Evolutionary conservation across 2,329 filamentous ascomycete species (phyloP), one percentile per base, ranked within the genome.

Genomic region (Sarocladium brachiariae): DNA sequence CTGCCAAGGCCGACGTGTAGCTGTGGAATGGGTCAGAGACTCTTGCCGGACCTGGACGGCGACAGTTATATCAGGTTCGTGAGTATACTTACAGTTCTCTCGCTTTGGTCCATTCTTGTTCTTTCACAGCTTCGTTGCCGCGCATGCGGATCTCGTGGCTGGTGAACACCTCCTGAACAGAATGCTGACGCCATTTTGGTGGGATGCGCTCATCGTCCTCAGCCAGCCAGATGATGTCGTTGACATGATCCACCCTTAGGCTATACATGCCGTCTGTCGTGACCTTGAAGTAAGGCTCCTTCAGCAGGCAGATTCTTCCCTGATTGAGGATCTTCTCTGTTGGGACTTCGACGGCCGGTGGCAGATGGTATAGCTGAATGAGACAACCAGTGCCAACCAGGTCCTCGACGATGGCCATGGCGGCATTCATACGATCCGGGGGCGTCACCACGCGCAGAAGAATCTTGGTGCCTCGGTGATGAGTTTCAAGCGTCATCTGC

Each of bases 221-320:
- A 1, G 62, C 49, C 2, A 78, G 52, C 52, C 64, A 66, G 2
- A 70, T 53, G 16, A 80, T 54, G 51, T 81, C 77, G 14, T 69
- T 71, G 14, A 73, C 56, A 57, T 81, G 77, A 51, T 81, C 77
- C 6, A 79, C 72, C 5, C 75, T 67, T 21, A 81, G 30, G 0
- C 62, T 65, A 57, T 74, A 75, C 0, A 61, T 45, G 2, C 70
- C 70, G 24, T 70, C 59, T 0, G 57, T 59, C 21, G 64, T 63
- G 0, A 58, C 25, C 54, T 73, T 76, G 55, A 80, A 69, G 55
- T 71, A 81, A 0, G 77, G 76, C 51, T 81, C 77, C 53, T 80
- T 82, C 24, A 81, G 49, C 24, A 80, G 56, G 10, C 70, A 64
- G 0, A 71, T 56, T 11, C 59, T 62, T 1, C 63, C 62, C 4